Evolutionary conservation across 345 rosid species (phyloP).

Genomic region (Sisymbrium irio): DNA sequence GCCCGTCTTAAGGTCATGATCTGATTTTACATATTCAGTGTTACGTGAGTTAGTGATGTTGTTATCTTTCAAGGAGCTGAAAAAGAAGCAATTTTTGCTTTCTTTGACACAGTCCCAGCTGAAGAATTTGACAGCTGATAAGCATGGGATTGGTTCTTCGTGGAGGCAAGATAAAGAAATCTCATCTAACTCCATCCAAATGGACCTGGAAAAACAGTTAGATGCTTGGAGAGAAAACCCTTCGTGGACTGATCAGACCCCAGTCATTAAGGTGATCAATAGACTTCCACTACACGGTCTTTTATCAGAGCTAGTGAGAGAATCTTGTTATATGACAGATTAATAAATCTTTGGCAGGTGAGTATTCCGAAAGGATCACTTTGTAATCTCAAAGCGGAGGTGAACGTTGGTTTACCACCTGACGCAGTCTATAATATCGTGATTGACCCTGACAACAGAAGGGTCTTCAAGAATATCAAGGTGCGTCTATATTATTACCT

Average conservation of each 20-base stretch:
- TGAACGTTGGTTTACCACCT: conserved; percentile 78
- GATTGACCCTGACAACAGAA: conserved; percentile 82
- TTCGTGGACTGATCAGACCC: conserved; percentile 57
- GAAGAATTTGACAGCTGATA: conserved; percentile 43
- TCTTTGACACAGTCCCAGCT: conserved; percentile 51
- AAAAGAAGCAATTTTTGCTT: neutral
- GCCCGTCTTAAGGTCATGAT: conserved; percentile 48
- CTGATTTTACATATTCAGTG: neutral
- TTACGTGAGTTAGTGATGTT: too few relatives aligned
- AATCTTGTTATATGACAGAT: conserved; percentile 25
- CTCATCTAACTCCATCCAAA: conserved; percentile 35
- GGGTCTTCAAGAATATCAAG: conserved; percentile 93
- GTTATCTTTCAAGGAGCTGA: neutral
- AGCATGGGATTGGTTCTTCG: conserved; percentile 34
- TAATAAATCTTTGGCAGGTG: conserved; percentile 60
- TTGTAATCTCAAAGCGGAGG: conserved; percentile 65
- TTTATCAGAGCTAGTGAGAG: neutral
- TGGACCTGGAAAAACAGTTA: conserved; percentile 63
- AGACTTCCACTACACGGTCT: conserved; percentile 1
- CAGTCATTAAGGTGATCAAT: conserved; percentile 57
- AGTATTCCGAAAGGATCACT: conserved; percentile 85
- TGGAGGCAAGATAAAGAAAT: conserved; percentile 39
- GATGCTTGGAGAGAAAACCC: conserved; percentile 78
- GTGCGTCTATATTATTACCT: conserved; percentile 31
- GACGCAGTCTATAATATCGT: conserved; percentile 81